These are phyloP conservation scores for Nectriaceae sp. DNA, from an alignment of 2,329 filamentous ascomycete genomes.

Conservation along the genomic window DNA sequence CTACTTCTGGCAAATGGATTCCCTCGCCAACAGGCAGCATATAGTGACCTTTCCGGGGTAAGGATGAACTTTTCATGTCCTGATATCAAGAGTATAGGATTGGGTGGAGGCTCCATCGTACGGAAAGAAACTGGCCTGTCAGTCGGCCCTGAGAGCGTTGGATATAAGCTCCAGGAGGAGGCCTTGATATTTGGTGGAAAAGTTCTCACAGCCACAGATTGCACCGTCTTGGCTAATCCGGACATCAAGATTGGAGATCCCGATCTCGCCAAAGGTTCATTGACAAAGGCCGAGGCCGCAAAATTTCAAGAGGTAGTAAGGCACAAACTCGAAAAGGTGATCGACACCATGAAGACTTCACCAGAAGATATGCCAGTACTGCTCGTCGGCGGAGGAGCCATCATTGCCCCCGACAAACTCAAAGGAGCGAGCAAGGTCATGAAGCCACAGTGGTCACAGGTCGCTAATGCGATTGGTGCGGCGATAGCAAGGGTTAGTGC, in stretches of 20 bases:
- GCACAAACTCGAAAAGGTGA: conserved; percentile 53
- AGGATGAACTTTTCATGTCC: conserved; percentile 62
- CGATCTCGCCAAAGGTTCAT: conserved; percentile 33
- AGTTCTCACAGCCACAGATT: conserved; percentile 61
- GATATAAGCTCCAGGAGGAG: conserved; percentile 55
- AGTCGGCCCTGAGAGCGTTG: conserved; percentile 64
- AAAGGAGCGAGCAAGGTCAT: conserved; percentile 57
- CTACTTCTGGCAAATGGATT: conserved; percentile 62
- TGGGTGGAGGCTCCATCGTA: conserved; percentile 60
- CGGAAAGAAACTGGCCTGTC: conserved; percentile 40
- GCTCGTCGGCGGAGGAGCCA: conserved; percentile 64
- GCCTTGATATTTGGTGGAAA: conserved; percentile 58
- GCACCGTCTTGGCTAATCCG: conserved; percentile 39
- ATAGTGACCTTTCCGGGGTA: conserved; percentile 63
- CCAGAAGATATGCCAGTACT: conserved; percentile 60
- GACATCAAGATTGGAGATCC: conserved; percentile 44
- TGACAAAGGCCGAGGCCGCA: conserved; percentile 35
- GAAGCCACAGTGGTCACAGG: conserved; percentile 57
- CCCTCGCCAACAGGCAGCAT: conserved; percentile 63
- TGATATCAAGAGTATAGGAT: conserved; percentile 60
- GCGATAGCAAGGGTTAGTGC: conserved; percentile 62
- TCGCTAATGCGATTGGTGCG: conserved; percentile 67
- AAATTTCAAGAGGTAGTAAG: conserved; percentile 45
- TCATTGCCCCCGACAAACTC: conserved; percentile 58
- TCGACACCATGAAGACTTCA: conserved; percentile 65